Evolutionary conservation across 805 yeast genomes (phyloP).

Genomic region (Tetrapisispora arboricola): DNA sequence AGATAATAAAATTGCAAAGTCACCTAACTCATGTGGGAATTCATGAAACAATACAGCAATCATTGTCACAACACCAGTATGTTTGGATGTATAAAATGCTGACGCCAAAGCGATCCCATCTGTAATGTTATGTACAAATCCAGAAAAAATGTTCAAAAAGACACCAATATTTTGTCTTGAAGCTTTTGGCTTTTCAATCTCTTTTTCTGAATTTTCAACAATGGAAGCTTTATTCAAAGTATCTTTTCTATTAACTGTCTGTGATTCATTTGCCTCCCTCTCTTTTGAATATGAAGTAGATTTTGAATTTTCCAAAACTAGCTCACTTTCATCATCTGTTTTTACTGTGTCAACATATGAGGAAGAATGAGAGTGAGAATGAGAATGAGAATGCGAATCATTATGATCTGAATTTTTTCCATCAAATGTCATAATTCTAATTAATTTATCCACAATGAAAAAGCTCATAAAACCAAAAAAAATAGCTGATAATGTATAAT

Average conservation of each 20-base stretch:
- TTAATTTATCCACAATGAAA: constrained; percentile 49
- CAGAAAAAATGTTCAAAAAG: constrained; percentile 57
- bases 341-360: too few species aligned
- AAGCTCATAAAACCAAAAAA: constrained; percentile 53
- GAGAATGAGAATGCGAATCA: constrained; percentile 33
- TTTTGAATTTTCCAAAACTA: neutral
- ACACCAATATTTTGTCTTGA: constrained; percentile 40
- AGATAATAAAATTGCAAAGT: constrained; percentile 55
- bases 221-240: neutral
- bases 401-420: constrained; percentile 8
- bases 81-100: constrained; percentile 50
- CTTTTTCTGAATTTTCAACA: neutral
- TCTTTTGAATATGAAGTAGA: neutral
- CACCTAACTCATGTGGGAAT: constrained; percentile 75
- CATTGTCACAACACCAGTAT: constrained; percentile 58
- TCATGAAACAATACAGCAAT: constrained; percentile 68
- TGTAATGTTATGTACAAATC: constrained; percentile 63
- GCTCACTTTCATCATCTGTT: neutral
- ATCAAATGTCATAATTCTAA: constrained; percentile 35
- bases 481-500: constrained; percentile 42
- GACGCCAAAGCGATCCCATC: constrained; percentile 71
- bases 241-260: neutral
- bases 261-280: constrained; percentile 3
- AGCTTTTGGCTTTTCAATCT: too few species aligned
- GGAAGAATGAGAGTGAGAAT: constrained; percentile 33